Conservation (phyloP, 2,329 filamentous ascomycete genomes). For the Tolypocladium ovalisporum region DNA sequence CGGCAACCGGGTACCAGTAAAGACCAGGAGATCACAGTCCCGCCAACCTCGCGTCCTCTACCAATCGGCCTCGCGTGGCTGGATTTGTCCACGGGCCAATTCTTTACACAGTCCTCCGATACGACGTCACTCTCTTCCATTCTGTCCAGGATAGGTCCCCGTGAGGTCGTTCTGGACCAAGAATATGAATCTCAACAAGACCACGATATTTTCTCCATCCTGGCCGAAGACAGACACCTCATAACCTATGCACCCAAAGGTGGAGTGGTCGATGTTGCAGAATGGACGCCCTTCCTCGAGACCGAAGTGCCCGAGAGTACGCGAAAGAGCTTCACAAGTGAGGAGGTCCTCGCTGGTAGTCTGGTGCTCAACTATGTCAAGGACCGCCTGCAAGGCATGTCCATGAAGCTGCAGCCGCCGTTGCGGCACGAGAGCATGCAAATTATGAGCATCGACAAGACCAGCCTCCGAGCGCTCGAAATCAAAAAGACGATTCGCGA, state of each 20-base stretch:
- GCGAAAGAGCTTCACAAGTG: constrained; percentile 45
- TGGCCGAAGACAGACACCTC: constrained; percentile 65
- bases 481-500: constrained; percentile 81
- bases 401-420: constrained; percentile 76
- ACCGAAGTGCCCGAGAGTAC: constrained; percentile 48
- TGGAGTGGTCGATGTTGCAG: constrained; percentile 36
- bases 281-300: constrained; percentile 73
- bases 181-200: constrained; percentile 44
- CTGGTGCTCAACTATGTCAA: constrained; percentile 78
- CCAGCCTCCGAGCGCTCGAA: constrained; percentile 80
- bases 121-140: constrained; percentile 65
- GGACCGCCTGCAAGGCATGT: constrained; percentile 63
- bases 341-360: constrained; percentile 68
- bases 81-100: constrained; percentile 89
- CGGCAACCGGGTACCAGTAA: background rate
- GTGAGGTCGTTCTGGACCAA: constrained; percentile 73
- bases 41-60: constrained; percentile 4
- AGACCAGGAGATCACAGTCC: constrained; percentile 1
- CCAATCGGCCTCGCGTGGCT: constrained; percentile 80
- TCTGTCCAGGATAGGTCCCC: constrained; percentile 70
- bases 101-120: constrained; percentile 71
- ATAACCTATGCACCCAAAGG: constrained; percentile 57
- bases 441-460: constrained; percentile 85
- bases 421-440: constrained; percentile 62
- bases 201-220: constrained; percentile 52